Evolutionary conservation across 2,329 filamentous ascomycete genomes (phyloP).

Genomic region (Colletotrichum lentis): DNA sequence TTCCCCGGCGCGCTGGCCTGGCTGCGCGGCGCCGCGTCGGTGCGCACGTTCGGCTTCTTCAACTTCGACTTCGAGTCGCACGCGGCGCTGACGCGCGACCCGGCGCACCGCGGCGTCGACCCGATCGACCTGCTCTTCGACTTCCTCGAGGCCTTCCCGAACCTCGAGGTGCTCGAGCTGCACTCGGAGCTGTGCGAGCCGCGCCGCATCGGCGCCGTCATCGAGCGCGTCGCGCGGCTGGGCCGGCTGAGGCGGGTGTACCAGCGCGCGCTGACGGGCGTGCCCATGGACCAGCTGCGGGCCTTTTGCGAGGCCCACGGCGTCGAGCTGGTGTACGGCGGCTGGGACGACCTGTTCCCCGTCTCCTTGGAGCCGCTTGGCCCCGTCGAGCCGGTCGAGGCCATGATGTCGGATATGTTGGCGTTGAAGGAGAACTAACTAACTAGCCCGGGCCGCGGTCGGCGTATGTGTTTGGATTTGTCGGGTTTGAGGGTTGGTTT

Average conservation of each 20-base stretch:
- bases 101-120: constrained; percentile 26
- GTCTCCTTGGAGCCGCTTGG: constrained; percentile 23
- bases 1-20: constrained; percentile 46
- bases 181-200: constrained; percentile 24
- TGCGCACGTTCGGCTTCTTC: constrained; percentile 48
- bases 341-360: constrained; percentile 30
- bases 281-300: constrained; percentile 30
- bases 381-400: constrained; percentile 17
- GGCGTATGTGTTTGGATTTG: too few species aligned
- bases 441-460: too few species aligned
- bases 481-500: too few species aligned
- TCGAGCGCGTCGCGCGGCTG: constrained; percentile 19
- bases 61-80: constrained; percentile 47
- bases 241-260: constrained; percentile 28
- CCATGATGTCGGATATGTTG: neutral
- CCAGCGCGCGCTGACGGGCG: constrained; percentile 32
- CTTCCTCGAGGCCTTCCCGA: constrained; percentile 39
- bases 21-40: constrained; percentile 47
- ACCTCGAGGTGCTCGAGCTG: constrained; percentile 38
- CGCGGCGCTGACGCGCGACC: constrained; percentile 31
- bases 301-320: constrained; percentile 22
- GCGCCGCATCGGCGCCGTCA: constrained; percentile 5
- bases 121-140: constrained; percentile 25
- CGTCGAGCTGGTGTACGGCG: constrained; percentile 29
- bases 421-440: neutral